phyloP scores from a whole-genome alignment of 345 rosid species.

The Lepidium africanum region DNA sequence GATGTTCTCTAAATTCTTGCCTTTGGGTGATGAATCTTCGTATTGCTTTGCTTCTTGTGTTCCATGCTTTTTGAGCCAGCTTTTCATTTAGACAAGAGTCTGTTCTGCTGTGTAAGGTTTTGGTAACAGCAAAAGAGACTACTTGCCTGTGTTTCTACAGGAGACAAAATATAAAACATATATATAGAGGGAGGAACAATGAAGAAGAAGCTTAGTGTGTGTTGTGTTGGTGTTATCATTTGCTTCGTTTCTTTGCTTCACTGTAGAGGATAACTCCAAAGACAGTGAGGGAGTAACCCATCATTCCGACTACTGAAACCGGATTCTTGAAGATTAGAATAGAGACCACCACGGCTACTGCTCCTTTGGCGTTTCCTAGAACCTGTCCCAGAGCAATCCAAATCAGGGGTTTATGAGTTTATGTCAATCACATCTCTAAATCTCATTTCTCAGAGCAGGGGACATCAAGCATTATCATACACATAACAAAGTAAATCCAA shows the following conservation, averaged over 20 bases:
- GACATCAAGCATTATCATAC: not conserved
- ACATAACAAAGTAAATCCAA: not conserved
- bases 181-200: conserved; percentile 13
- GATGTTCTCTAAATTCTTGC: conserved; percentile 8
- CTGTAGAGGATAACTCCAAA: conserved; percentile 89
- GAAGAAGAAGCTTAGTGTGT: not conserved
- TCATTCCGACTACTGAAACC: conserved; percentile 96
- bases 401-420: not conserved
- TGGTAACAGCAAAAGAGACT: conserved; percentile 22
- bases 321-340: conserved; percentile 94
- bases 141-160: conserved; percentile 16
- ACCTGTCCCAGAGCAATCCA: conserved; percentile 44
- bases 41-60: conserved; percentile 14
- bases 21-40: conserved; percentile 10
- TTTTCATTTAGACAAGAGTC: conserved; percentile 12
- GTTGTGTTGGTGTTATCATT: conserved; percentile 32
- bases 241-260: conserved; percentile 95
- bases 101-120: conserved; percentile 14
- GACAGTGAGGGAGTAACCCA: conserved; percentile 90
- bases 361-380: conserved; percentile 98
- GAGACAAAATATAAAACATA: conserved; percentile 23
- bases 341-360: conserved; percentile 95
- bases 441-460: not conserved
- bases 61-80: conserved; percentile 4
- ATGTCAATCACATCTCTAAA: not conserved